Percentiles rank a stretch among this genome's conserved stretches.
These are phyloP conservation scores for Spencermartinsiella ligniputridi DNA, from an alignment of 1,139 yeast genomes.

Conservation along the genomic window DNA sequence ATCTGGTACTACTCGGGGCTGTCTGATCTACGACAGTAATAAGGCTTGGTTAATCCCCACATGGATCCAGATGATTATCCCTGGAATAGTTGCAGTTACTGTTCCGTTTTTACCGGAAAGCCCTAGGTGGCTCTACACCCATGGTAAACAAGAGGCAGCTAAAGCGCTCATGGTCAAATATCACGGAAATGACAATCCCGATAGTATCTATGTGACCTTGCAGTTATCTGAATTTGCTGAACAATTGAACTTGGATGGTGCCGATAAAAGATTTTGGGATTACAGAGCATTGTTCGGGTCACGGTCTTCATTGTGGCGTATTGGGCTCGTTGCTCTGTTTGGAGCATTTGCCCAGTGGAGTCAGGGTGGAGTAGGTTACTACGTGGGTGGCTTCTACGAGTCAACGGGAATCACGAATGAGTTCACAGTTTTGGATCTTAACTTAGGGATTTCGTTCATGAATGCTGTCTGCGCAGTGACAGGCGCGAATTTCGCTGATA, in stretches of 20 bases:
- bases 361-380: slow-evolving; percentile 18
- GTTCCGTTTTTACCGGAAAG: slow-evolving; percentile 62
- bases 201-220: slow-evolving; percentile 16
- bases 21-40: slow-evolving; percentile 28
- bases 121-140: slow-evolving; percentile 57
- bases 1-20: slow-evolving; percentile 44
- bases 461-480: slow-evolving; percentile 11
- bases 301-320: slow-evolving; percentile 34
- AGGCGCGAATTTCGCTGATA: slow-evolving; percentile 12
- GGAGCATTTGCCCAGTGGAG: slow-evolving; percentile 13
- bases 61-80: slow-evolving; percentile 38
- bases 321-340: slow-evolving; percentile 13
- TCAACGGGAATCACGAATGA: slow-evolving; percentile 17
- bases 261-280: slow-evolving; percentile 24
- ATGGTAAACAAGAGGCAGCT: slow-evolving; percentile 44
- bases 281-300: slow-evolving; percentile 35
- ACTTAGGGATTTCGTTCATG: slow-evolving; percentile 12
- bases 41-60: slow-evolving; percentile 46
- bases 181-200: slow-evolving; percentile 22
- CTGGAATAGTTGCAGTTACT: slow-evolving; percentile 49
- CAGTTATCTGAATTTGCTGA: slow-evolving; percentile 20
- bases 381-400: slow-evolving; percentile 14
- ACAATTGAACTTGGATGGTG: slow-evolving; percentile 11
- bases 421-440: slow-evolving; percentile 13
- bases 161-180: slow-evolving; percentile 27